Evolutionary conservation across 1,139 yeast species (phyloP).

Genomic region (Petasospora rhodanensis): DNA sequence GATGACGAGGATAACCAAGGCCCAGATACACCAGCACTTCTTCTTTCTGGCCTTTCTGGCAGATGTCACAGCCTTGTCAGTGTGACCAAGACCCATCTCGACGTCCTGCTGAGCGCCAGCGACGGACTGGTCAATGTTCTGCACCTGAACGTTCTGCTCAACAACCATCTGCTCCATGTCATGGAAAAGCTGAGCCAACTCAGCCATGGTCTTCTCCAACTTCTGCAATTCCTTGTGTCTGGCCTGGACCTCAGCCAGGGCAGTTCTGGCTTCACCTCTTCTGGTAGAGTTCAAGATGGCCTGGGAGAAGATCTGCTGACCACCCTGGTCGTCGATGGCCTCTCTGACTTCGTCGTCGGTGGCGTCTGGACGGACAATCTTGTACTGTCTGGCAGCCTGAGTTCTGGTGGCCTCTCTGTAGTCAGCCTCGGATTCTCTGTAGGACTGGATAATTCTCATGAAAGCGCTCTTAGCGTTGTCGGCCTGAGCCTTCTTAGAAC

Average conservation of each 20-base stretch:
- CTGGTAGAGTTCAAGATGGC: slow-evolving; percentile 89
- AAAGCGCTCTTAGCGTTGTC: slow-evolving; percentile 85
- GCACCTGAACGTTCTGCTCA: slow-evolving; percentile 89
- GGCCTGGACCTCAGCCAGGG: slow-evolving; percentile 90
- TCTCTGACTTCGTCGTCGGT: slow-evolving; percentile 77
- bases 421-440: slow-evolving; percentile 81
- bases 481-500: slow-evolving; percentile 84
- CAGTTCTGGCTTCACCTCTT: slow-evolving; percentile 96
- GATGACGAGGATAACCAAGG: slow-evolving; percentile 64
- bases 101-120: slow-evolving; percentile 82
- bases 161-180: slow-evolving; percentile 97
- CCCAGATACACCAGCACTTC: slow-evolving; percentile 80
- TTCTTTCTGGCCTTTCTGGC: slow-evolving; percentile 91
- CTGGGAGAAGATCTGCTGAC: slow-evolving; percentile 90
- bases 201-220: slow-evolving; percentile 94
- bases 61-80: slow-evolving; percentile 80
- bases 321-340: slow-evolving; percentile 80
- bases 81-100: slow-evolving; percentile 93
- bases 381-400: slow-evolving; percentile 91
- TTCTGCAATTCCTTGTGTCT: slow-evolving; percentile 95
- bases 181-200: slow-evolving; percentile 87
- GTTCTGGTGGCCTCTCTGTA: slow-evolving; percentile 80
- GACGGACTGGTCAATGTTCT: slow-evolving; percentile 78
- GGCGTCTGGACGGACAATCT: slow-evolving; percentile 91
- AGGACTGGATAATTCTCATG: slow-evolving; percentile 79